Evolutionary conservation across 768 basidiomycete genomes (phyloP), one percentile per base, ranked within the genome.

Genomic region (Rhodotorula taiwanensis): DNA sequence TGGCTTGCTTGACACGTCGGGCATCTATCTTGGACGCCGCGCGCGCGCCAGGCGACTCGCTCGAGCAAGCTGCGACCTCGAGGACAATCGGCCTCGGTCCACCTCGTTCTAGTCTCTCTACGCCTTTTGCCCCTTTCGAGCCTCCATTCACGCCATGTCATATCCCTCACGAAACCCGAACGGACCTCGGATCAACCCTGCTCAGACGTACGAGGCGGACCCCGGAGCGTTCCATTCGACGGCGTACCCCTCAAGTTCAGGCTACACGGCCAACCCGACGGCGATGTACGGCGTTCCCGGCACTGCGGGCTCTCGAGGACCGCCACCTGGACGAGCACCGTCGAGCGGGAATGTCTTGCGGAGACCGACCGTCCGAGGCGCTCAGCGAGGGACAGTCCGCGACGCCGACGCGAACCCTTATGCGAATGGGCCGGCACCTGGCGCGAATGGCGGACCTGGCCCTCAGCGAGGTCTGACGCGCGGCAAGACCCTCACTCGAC

Each of bases 401-500:
- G 64, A 69, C 4, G 63, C 64, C 4, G 44, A 45, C n/a, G 43
- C 53, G n/a, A 64, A 64, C 42, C 58, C 55, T 5, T n/a, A n/a
- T n/a, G n/a, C n/a, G n/a, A n/a, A n/a, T n/a, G n/a, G n/a, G 23
- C 20, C 36, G 30, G 31, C 25, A 23, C 53, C 41, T 31, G 31
- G 31, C 27, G 49, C 41, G 23, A n/a, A n/a, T 30, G 31, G 14
- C 30, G 5, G 7, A 8, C 25, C 20, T 4, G 45, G 33, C 23
- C 36, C 41, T 9, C 53, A 56, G 14, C 60, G 67, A 20, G 57
- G 45, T 5, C 52, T 69, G 36, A 69, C 67, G 25, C 36, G 69
- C 14, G 71, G 69, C 74, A 99, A 98, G 80, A 99, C 95, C 10
- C 84, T 99, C 70, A 97, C 89, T 54, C 83, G 90, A 62, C 95